A percentile compares a stretch with the other conserved stretches of the same genome.
Conservation (phyloP, 1,284 basidiomycete species). For the Vanrija pseudolonga region DNA sequence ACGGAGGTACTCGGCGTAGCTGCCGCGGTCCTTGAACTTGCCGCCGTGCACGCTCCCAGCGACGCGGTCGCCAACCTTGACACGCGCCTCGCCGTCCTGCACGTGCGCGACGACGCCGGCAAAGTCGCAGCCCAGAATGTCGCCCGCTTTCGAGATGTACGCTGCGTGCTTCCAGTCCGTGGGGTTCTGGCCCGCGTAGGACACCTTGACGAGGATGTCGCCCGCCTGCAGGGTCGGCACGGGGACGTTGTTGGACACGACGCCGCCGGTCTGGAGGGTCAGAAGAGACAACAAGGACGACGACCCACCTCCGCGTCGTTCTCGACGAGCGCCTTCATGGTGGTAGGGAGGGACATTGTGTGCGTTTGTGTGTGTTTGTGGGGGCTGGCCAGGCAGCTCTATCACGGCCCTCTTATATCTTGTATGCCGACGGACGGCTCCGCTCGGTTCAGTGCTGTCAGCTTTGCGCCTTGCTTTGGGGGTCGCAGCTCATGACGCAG, state of each 20-base stretch:
- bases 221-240: constrained; percentile 6
- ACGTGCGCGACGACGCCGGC: constrained; percentile 50
- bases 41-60: constrained; percentile 53
- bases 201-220: constrained; percentile 14
- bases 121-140: constrained; percentile 54
- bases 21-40: constrained; percentile 39
- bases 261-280: not conserved
- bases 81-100: constrained; percentile 18
- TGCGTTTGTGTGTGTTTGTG: too few species aligned
- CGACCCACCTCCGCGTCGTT: not conserved
- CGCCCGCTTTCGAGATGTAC: constrained; percentile 21
- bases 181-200: constrained; percentile 30
- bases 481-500: too few species aligned
- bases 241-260: not conserved
- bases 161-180: constrained; percentile 45
- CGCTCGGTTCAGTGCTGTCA: too few species aligned
- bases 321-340: not conserved
- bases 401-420: too few species aligned
- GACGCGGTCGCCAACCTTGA: constrained; percentile 50
- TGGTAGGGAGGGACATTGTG: not conserved
- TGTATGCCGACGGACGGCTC: too few species aligned
- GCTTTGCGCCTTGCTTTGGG: too few species aligned
- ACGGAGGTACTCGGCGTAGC: constrained; percentile 50
- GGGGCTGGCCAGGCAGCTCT: too few species aligned
- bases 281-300: too few species aligned